Base-by-base conservation (phyloP, 2,329 filamentous ascomycete species). In the Colletotrichum ledebouriae region DNA sequence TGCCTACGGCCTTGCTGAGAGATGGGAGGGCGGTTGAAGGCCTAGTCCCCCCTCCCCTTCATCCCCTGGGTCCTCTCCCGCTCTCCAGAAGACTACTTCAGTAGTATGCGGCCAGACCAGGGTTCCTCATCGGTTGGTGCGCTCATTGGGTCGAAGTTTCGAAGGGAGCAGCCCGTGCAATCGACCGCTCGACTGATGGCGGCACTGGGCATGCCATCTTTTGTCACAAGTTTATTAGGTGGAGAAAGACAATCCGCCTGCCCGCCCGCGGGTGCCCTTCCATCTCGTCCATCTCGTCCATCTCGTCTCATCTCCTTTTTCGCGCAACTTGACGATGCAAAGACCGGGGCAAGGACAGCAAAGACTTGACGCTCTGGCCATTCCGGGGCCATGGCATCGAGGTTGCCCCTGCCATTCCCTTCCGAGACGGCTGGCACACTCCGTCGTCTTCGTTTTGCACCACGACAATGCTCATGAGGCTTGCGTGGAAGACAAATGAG, bases 141-240 rank as follows among this genome's bases (percentile, higher is more conserved):
- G 58, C 37, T 22, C 34, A 58, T 58, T 63, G 52, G 64, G 37
- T 63, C 34, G 22, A 64, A 63, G 64, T 59, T 53, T 67, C 59
- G 25, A 57, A 33, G 29, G n/a, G 44, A 64, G 56, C 41, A 13
- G 25, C 25, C 25, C 15, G 46, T 7, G 25, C 42, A 9, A 15
- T 39, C 33, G 22, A 59, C 10, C 47, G 53, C 65, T 53, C 41
- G 55, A 65, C 55, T 55, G 61, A 59, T 65, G 65, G 60, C 44
- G 61, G 53, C 61, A 65, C 47, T 68, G 25, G 47, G 25, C 64
- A 57, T 44, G 22, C 22, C 29, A 63, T 34, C 59, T 63, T 59
- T 55, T 55, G 64, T 60, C 64, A 68, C 67, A 70, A 68, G 64
- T 70, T 67, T 64, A 70, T 67, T 70, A 70, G 56, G 65, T 70